Base-by-base conservation (phyloP, 2,329 filamentous ascomycete genomes). In the Curvularia sp. region DNA sequence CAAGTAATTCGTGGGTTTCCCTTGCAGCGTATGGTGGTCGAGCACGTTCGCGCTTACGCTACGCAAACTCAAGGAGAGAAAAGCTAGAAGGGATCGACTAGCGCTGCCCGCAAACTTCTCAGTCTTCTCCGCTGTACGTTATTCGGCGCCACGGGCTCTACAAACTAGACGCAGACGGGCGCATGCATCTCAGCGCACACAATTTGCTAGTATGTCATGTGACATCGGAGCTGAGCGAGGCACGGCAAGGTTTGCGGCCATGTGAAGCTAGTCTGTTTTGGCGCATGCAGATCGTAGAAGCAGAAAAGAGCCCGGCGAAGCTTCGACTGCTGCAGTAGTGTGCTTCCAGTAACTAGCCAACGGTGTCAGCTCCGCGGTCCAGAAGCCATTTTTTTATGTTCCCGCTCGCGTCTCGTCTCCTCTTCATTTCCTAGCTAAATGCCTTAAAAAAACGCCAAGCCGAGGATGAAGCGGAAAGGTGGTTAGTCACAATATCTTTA, bases 101-200 rank as follows among this genome's bases (percentile, higher is more conserved):
- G 32, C 32, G 32, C 15, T 13, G 32, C 15, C 32, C 32, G 32
- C 15, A n/a, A n/a, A 36, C 2, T n/a, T 36, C 32, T 36, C 13
- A 36, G 32, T 36, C n/a, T 15, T 6, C 32, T 36, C 32, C 32
- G 32, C 32, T n/a, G 32, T 15, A 36, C 32, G 32, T 36, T 36
- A 36, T 36, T 36, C 32, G 32, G 32, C 13, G 32, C 32, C 32
- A 6, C n/a, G 13, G 32, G n/a, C 13, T 36, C 15, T 36, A 13
- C 32, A n/a, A 8, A n/a, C 38, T 36, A 49, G n/a, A 13, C 46
- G 12, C 46, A 49, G 21, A 36, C n/a, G n/a, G 30, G 45, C 45
- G 45, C 45, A 36, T 34, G n/a, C 2, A 36, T n/a, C 15, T 6
- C 18, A 27, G 13, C 42, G n/a, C 23, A 18, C 23, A 45, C 41